Base-by-base conservation (phyloP, 768 basidiomycete species). In the Sarcodon aspratus region DNA sequence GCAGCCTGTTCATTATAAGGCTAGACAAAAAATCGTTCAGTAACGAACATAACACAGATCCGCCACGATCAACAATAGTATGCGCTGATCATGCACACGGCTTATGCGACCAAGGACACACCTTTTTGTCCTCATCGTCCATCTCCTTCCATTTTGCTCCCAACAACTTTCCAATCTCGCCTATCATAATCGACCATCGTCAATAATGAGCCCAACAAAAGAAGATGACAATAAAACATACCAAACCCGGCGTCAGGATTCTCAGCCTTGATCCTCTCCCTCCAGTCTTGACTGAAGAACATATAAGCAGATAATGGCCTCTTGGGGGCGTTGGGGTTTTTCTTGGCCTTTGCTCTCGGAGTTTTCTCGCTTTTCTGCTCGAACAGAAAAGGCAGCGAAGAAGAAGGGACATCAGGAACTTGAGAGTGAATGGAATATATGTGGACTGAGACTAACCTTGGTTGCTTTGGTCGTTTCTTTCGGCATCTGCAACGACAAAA, bases 101-200 rank as follows among this genome's bases (percentile, higher is more conserved):
- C 21, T 27, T 5, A 27, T 27, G 21, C 21, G 21, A 27, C 21
- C 21, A 27, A 27, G 21, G 21, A 27, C 21, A 42, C 46, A 88
- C 91, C 78, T 88, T 89, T 75, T 92, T 95, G 73, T 96, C 92
- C 34, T 78, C 77, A 6, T 92, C 90, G 48, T 80, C 80, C 58
- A 96, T 77, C 64, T 91, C 90, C 75, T 96, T 97, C 95, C 95
- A 98, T 69, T 92, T 93, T 46, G 85, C 84, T 37, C 95, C 95
- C 51, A 98, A 81, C 43, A 96, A 75, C 69, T 93, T 96, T 58
- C 94, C 95, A 51, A 96, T 78, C 65, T 95, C 91, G 54, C 90
- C 89, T 90, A 13, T 27, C 21, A 27, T 6, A 15, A 27, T 42
- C 17, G 13, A 9, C 9, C 40, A 13, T 17, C 17, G 37, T 38